phyloP scores from a whole-genome alignment of 2,329 filamentous ascomycete genomes.

The Pseudogymnoascus sp. region DNA sequence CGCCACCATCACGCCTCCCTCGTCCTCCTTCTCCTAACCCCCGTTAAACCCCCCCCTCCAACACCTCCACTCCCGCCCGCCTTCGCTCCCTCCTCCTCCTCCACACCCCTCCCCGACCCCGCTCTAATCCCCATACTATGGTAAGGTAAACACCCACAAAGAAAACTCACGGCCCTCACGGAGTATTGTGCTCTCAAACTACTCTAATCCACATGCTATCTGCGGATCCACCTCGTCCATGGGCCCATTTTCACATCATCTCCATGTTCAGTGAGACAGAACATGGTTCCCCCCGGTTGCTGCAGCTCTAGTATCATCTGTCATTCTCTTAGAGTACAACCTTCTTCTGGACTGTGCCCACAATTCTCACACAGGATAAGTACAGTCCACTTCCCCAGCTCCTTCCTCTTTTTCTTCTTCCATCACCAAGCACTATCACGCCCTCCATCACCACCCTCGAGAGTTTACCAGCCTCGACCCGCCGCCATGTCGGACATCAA shows the following conservation, averaged over 20 bases:
- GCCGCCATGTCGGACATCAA: not conserved
- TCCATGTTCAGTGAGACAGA: not conserved
- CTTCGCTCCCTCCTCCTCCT: not conserved
- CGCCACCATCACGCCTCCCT: constrained; percentile 5
- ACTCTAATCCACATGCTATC: constrained; percentile 1
- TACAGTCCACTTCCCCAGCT: not conserved
- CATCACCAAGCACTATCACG: not conserved
- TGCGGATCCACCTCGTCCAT: not conserved
- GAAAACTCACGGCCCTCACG: not conserved
- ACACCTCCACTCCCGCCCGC: not conserved
- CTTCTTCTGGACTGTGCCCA: not conserved
- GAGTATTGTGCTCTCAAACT: not conserved
- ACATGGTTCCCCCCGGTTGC: not conserved
- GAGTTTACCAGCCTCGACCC: not conserved
- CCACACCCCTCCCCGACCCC: not conserved
- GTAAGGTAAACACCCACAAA: not conserved
- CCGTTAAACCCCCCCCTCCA: not conserved
- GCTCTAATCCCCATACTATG: not conserved
- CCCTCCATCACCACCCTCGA: not conserved
- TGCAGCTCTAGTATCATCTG: not conserved
- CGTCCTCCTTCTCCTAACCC: not conserved
- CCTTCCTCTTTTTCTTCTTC: not conserved
- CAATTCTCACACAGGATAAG: not conserved
- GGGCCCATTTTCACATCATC: not conserved
- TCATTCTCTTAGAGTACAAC: constrained; percentile 5